Percentiles rank a stretch among this genome's conserved stretches.
These are phyloP conservation scores for Hibiscus tridactylites DNA, from an alignment of 345 rosid species.

Conservation along the genomic window DNA sequence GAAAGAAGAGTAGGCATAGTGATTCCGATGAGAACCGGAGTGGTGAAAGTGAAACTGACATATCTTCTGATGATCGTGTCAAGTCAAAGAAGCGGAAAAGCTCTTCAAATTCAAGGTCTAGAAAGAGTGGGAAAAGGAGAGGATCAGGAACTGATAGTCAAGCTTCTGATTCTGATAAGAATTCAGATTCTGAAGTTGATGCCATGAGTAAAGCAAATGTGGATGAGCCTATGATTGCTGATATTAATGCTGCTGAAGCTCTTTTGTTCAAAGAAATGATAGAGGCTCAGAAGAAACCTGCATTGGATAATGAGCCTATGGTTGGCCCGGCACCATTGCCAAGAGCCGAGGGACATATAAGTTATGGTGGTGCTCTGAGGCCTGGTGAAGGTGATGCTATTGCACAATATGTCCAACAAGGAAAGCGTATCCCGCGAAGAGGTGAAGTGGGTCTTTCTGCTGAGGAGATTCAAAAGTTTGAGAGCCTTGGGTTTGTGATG, in stretches of 20 bases:
- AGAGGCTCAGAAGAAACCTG: constrained; percentile 73
- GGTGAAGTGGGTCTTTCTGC: constrained; percentile 99
- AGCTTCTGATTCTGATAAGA: constrained; percentile 13
- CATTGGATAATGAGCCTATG: constrained; percentile 47
- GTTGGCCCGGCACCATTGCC: constrained; percentile 96
- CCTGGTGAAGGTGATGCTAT: constrained; percentile 99
- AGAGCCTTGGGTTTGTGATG: constrained; percentile 93
- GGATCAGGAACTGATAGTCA: constrained; percentile 35
- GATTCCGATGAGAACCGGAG: constrained; percentile 35
- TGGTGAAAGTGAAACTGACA: constrained; percentile 29
- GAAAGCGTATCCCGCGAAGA: constrained; percentile 98
- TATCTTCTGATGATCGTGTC: constrained; percentile 27
- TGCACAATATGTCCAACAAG: constrained; percentile 98
- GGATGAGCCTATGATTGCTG: constrained; percentile 42
- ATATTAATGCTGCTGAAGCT: constrained; percentile 62
- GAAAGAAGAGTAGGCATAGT: constrained; percentile 25
- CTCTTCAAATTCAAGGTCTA: constrained; percentile 20
- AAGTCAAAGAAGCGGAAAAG: constrained; percentile 39
- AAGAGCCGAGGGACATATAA: constrained; percentile 87
- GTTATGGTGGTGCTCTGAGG: constrained; percentile 95
- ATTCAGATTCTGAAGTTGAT: constrained; percentile 35
- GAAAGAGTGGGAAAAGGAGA: constrained; percentile 30
- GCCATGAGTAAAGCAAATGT: constrained; percentile 14
- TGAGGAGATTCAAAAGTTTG: constrained; percentile 89
- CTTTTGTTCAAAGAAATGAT: constrained; percentile 64